Base-by-base conservation (phyloP, 768 basidiomycete species). In the Collybia sordida region DNA sequence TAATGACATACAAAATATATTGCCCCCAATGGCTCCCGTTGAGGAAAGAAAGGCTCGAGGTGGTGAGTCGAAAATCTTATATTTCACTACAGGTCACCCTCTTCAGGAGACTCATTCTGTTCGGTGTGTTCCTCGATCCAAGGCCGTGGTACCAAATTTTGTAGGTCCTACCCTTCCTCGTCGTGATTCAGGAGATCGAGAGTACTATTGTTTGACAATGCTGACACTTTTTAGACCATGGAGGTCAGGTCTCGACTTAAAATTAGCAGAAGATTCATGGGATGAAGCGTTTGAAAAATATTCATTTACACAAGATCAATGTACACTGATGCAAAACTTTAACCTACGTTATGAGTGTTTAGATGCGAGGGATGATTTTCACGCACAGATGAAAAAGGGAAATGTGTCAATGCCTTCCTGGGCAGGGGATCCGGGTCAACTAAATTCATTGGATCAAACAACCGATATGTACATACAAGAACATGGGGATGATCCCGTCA, bases 291-390 rank as follows among this genome's bases (percentile, higher is more conserved):
- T 45, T 45, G 8, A 17, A 6, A 34, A 8, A 4, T 34, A 35
- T 22, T 23, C 19, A 6, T 45, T 66, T 35, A 51, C 55, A 1
- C 8, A 21, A 0, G 18, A 41, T 19, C 53, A 63, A n/a, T 7
- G 3, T 6, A 9, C 54, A n/a, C 22, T 67, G 2, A 61, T 68
- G 54, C n/a, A 36, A 2, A 59, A 66, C 28, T 57, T 67, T 39
- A 58, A 64, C 34, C 2, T 70, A 5, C 24, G 50, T 7, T 66
- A 66, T 49, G 65, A 66, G 39, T 69, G 68, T 42, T 35, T 54
- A 7, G 65, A 68, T 55, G 68, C 60, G 4, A 17, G 56, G 19
- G 68, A 69, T 53, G 64, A 69, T 52, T 64, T 59, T 40, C 47
- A 51, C 28, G 52, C 53, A 11, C 45, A 50, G 23, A 42, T 63